These are phyloP conservation scores for Grosmannia penicillata DNA, from an alignment of 2,329 filamentous ascomycete species.

Conservation along the genomic window DNA sequence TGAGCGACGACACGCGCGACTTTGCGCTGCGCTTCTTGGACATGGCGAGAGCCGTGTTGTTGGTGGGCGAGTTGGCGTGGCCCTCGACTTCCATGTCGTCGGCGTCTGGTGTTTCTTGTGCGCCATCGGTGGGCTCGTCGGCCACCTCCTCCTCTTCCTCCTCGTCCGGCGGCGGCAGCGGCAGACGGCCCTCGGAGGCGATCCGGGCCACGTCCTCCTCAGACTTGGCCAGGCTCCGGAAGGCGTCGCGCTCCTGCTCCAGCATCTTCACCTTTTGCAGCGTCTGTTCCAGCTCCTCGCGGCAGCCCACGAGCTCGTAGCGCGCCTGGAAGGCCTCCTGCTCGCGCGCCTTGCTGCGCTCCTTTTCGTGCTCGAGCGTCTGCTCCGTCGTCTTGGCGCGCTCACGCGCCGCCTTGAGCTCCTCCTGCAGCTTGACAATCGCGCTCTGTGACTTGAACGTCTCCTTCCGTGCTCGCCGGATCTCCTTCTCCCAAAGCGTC, in stretches of 20 bases:
- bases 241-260: conserved; percentile 60
- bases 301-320: conserved; percentile 47
- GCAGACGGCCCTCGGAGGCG: conserved; percentile 55
- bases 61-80: not conserved
- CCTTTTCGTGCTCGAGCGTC: conserved; percentile 46
- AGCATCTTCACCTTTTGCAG: conserved; percentile 48
- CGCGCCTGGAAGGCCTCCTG: conserved; percentile 55
- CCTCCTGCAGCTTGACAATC: conserved; percentile 58
- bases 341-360: conserved; percentile 44
- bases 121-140: not conserved
- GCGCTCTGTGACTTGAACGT: conserved; percentile 59
- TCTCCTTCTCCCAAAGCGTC: conserved; percentile 59
- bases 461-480: conserved; percentile 54
- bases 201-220: conserved; percentile 56
- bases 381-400: conserved; percentile 41
- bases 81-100: not conserved
- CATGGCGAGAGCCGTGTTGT: conserved; percentile 24
- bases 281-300: conserved; percentile 52
- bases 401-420: conserved; percentile 47
- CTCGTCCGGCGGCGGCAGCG: conserved; percentile 37
- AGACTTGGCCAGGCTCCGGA: conserved; percentile 57
- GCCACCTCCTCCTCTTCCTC: conserved; percentile 23
- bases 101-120: not conserved
- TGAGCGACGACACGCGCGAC: conserved; percentile 28
- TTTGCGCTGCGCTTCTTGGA: conserved; percentile 40